Evolutionary conservation across 2,329 filamentous ascomycete genomes (phyloP), one percentile per base, ranked within the genome.

Genomic region (Hypocrella siamensis): DNA sequence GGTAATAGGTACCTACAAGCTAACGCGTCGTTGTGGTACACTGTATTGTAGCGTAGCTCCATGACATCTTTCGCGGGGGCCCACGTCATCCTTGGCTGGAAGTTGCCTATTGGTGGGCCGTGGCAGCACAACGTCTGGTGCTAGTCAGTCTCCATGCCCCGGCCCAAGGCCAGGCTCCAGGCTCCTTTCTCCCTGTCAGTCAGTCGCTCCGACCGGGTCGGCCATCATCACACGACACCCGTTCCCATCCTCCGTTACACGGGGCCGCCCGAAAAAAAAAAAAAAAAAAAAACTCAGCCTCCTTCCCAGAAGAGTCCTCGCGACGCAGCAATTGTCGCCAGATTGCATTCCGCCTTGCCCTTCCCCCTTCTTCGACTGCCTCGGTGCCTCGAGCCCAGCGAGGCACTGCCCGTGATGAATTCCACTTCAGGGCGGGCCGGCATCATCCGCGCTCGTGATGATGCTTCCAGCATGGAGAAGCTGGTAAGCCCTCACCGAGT

Each of bases 381-480:
- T 22, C 31, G 35, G 30, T 22, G 31, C 29, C 27, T 30, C 22
- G 32, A 32, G 35, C 33, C 28, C 36, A 36, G 30, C 32, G 35
- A 39, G 35, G 29, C 35, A 30, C 32, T 35, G 33, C 28, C 42
- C 40, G 51, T 46, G 40, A 57, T 57, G 54, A 52, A 58, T 49
- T 47, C 53, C 36, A 48, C 54, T 32, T 63, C 63, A 39, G 67
- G 67, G 51, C 67, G 64, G 56, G 68, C 67, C 45, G 69, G 69
- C 46, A 53, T 72, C 42, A 63, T 76, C 45, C 58, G 64, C 47
- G 61, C 68, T 42, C 49, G 60, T 39, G 57, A 65, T 31, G 61
- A 65, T 52, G 63, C 58, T 39, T 58, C 57, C 38, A 58, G 52
- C 43, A 63, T 75, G 59, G 67, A 70, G 41, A 67, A 64, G 48